Evolutionary conservation across 1,284 basidiomycete genomes (phyloP).

Genomic region (Athelia psychrophila): DNA sequence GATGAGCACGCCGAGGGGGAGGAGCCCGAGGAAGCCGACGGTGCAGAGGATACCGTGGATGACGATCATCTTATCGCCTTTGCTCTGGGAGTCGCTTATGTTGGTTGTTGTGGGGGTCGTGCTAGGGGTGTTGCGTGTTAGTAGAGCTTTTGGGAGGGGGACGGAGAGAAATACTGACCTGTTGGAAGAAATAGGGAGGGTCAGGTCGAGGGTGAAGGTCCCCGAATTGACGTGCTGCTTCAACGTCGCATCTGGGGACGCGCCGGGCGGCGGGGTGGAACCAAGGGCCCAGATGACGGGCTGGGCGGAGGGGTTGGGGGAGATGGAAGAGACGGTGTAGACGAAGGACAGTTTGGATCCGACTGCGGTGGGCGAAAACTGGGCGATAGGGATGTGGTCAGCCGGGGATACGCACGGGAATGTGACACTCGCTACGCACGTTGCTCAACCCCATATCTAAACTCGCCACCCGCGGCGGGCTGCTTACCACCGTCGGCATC

Average conservation of each 20-base stretch:
- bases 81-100: slow-evolving; percentile 26
- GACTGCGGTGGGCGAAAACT: slow-evolving; percentile 10
- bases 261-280: slow-evolving; percentile 35
- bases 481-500: slow-evolving; percentile 46
- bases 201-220: slow-evolving; percentile 37
- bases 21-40: slow-evolving; percentile 54
- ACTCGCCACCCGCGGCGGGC: slow-evolving; percentile 47
- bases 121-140: no score
- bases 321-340: slow-evolving; percentile 31
- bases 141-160: no score
- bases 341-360: slow-evolving; percentile 35
- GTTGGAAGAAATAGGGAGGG: slow-evolving; percentile 34
- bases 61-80: slow-evolving; percentile 43
- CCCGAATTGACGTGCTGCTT: slow-evolving; percentile 40
- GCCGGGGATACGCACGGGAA: slow-evolving; percentile 24
- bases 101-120: slow-evolving; percentile 19
- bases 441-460: slow-evolving; percentile 32
- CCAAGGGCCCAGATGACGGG: slow-evolving; percentile 50
- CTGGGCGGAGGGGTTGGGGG: slow-evolving; percentile 35
- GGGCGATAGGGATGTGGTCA: no score
- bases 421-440: slow-evolving; percentile 33
- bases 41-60: slow-evolving; percentile 53
- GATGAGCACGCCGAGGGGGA: slow-evolving; percentile 57
- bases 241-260: slow-evolving; percentile 33
- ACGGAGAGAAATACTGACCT: slow-evolving; percentile 35